Evolutionary conservation across 208 protist species (phyloP), one percentile per base, ranked within the genome.

Genomic region (Acanthamoeba pearcei): DNA sequence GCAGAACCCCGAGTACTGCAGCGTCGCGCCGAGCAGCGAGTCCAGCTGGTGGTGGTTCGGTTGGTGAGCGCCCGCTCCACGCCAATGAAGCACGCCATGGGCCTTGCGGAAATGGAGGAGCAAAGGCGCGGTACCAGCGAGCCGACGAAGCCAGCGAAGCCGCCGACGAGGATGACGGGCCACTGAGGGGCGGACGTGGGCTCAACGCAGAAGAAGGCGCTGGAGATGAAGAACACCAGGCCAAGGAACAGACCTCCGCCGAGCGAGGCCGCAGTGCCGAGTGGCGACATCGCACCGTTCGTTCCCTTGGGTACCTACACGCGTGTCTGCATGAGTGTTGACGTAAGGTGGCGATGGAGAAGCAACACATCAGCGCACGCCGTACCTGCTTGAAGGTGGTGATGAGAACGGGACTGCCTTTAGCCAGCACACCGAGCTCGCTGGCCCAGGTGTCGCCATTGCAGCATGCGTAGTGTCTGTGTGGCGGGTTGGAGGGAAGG

Each of bases 381-480:
- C 66, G 60, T 10, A 94, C 96, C 42, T 15, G 38, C 42, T 82
- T 94, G 9, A 90, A 38, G 46, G 88, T 95, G 49, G 95, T 96
- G 35, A 97, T 94, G 8, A 96, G 51, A 4, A 95, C 66, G 24
- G 96, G 96, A 12, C 89, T 9, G n/a, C 10, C 13, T 19, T 66
- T 95, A 72, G 55, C 93, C 2, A 97, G 57, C 24, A 97, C 95
- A 15, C 96, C 96, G 3, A 97, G 53, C 60, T 97, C 96, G 57
- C 80, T 95, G 22, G 96, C 96, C 96, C 96, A 97, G 32, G 96
- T 97, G 89, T 97, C 96, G 55, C 96, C 96, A 62, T 95, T 96
- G 88, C 95, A 96, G 94, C 95, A 96, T 53, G 95, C 94, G 91
- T 96, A 97, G 70, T 96, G 92, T 10, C 95, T 95, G 60, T 57